Conservation (phyloP, 1,284 basidiomycete genomes). For the Schizophyllum amplum region DNA sequence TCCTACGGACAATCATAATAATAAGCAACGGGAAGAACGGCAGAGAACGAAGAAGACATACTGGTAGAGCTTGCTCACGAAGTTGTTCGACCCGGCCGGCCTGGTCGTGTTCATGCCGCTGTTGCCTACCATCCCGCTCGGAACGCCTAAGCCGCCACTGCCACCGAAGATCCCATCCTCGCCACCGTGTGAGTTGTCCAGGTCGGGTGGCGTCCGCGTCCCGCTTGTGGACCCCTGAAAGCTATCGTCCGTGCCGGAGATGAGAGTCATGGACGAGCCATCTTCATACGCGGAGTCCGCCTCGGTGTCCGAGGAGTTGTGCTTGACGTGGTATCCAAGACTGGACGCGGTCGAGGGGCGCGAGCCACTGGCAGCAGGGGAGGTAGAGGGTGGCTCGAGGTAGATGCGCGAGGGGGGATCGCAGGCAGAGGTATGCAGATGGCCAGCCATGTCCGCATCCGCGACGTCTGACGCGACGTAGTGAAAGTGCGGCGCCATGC, state of each 20-base stretch:
- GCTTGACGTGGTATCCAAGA: neutral
- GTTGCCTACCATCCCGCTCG: slow-evolving; percentile 26
- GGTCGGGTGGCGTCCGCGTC: slow-evolving; percentile 19
- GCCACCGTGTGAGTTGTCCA: slow-evolving; percentile 27
- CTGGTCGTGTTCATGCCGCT: slow-evolving; percentile 28
- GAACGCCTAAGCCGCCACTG: slow-evolving; percentile 41
- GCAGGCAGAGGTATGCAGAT: slow-evolving; percentile 31
- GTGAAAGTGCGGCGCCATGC: slow-evolving; percentile 20
- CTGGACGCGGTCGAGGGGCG: neutral
- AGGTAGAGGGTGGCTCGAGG: neutral
- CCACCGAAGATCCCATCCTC: slow-evolving; percentile 37
- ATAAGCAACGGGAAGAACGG: slow-evolving; percentile 8
- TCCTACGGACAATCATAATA: slow-evolving; percentile 32
- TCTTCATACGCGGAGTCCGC: neutral
- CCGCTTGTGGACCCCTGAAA: neutral
- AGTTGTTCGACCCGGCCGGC: slow-evolving; percentile 68
- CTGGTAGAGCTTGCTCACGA: slow-evolving; percentile 79
- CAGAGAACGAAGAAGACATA: slow-evolving; percentile 28
- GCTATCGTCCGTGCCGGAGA: slow-evolving; percentile 20
- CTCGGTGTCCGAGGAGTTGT: neutral
- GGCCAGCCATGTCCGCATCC: slow-evolving; percentile 12
- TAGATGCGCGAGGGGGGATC: slow-evolving; percentile 27
- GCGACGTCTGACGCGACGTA: slow-evolving; percentile 12
- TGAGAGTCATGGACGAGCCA: slow-evolving; percentile 9
- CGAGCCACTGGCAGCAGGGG: neutral